phyloP scores from a whole-genome alignment of 768 basidiomycete genomes.

The Russula brevipes region DNA sequence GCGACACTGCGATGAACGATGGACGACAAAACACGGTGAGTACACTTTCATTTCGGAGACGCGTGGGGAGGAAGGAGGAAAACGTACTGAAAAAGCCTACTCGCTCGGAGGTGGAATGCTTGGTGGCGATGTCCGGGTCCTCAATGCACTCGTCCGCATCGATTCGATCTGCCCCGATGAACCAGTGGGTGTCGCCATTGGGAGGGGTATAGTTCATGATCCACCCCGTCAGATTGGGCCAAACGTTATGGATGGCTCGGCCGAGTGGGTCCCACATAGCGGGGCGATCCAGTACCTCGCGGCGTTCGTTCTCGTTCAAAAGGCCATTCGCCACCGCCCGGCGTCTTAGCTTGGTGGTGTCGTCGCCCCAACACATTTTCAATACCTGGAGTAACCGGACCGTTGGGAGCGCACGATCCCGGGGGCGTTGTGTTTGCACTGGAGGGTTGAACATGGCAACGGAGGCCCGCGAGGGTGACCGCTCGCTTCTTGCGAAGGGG shows the following conservation, averaged over 20 bases:
- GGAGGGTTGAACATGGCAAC: background rate
- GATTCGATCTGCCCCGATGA: background rate
- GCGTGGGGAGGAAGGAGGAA: background rate
- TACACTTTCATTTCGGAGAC: no score
- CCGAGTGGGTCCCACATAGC: background rate
- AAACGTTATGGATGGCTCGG: background rate
- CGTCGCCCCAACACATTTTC: background rate
- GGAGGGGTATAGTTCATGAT: conserved; percentile 1
- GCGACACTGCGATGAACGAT: no score
- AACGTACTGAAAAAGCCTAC: conserved; percentile 9
- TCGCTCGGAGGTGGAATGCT: background rate
- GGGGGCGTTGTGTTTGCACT: background rate
- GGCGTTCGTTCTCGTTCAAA: background rate
- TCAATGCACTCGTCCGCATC: background rate
- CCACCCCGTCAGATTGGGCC: conserved; percentile 3
- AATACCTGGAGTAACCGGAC: background rate
- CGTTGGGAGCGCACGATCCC: background rate
- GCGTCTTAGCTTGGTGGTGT: background rate
- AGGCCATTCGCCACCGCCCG: background rate
- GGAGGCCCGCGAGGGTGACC: background rate
- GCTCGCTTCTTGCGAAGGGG: no score
- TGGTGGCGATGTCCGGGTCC: background rate
- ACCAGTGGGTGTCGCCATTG: background rate
- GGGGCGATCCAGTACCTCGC: background rate
- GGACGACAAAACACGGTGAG: no score